A percentile compares a stretch with the other conserved stretches of the same genome.
Conservation (phyloP, 257 asterid genomes). For the Solanum pennellii region DNA sequence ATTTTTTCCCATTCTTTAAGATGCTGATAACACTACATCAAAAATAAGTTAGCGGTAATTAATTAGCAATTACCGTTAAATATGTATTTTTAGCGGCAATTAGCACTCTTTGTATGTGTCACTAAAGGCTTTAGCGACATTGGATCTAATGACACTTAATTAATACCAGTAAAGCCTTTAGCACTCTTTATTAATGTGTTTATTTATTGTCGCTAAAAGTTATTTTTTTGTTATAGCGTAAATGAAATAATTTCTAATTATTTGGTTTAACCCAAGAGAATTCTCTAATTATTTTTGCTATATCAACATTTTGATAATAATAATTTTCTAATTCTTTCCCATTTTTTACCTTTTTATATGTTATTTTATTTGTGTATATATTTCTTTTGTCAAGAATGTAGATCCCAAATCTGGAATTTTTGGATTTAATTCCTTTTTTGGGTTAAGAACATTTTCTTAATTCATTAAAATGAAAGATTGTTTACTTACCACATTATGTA, state of each 20-base stretch:
- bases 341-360: neutral
- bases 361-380: neutral
- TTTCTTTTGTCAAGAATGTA: neutral
- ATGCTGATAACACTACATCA: neutral
- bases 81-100: too few species aligned
- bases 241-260: neutral
- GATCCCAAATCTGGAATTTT: neutral
- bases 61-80: accelerated
- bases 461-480: neutral
- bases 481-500: neutral
- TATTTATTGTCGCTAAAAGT: too few species aligned
- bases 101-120: too few species aligned
- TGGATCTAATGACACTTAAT: too few species aligned
- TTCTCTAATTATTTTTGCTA: neutral
- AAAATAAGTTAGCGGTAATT: too few species aligned
- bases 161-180: accelerated
- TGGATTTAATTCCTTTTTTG: neutral
- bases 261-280: neutral
- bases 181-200: too few species aligned
- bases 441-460: neutral
- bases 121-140: too few species aligned
- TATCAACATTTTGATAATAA: neutral
- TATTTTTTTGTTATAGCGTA: neutral
- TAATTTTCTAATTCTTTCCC: neutral
- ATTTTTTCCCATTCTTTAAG: neutral